A percentile compares a stretch with the other conserved stretches of the same genome.
Evolutionary conservation across 2,329 filamentous ascomycete species (phyloP).

Genomic region (Fusarium haematococcum): DNA sequence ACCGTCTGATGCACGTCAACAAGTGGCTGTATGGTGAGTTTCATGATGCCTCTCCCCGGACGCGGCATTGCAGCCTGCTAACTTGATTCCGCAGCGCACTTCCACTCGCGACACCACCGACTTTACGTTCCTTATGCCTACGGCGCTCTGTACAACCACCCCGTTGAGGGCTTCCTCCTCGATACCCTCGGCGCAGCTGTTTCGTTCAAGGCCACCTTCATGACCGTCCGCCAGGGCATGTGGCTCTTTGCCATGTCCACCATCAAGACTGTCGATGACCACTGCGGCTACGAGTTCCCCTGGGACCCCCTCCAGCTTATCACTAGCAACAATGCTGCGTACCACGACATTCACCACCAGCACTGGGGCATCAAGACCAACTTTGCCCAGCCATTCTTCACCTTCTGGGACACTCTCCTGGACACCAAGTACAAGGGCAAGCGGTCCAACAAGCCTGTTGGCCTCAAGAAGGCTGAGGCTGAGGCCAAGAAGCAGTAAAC

Average conservation of each 20-base stretch:
- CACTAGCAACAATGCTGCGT: constrained; percentile 94
- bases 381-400: constrained; percentile 93
- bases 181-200: constrained; percentile 90
- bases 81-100: constrained; percentile 69
- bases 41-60: neutral
- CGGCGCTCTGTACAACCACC: constrained; percentile 96
- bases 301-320: constrained; percentile 94
- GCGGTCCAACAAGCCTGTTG: constrained; percentile 55
- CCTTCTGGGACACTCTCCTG: constrained; percentile 88
- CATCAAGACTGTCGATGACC: constrained; percentile 97
- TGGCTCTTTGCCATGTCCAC: constrained; percentile 90
- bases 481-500: constrained; percentile 30
- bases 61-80: constrained; percentile 1
- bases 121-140: constrained; percentile 98
- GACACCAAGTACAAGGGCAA: constrained; percentile 86
- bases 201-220: constrained; percentile 82
- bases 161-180: constrained; percentile 91
- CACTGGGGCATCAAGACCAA: constrained; percentile 99
- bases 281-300: constrained; percentile 95
- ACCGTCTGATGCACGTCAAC: constrained; percentile 97
- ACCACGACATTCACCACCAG: constrained; percentile 98
- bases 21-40: constrained; percentile 93
- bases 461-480: constrained; percentile 44
- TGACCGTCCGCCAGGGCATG: constrained; percentile 90
- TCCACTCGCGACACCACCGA: constrained; percentile 95